These are phyloP conservation scores for Diplodia intermedia DNA, from an alignment of 2,329 filamentous ascomycete species.

Conservation along the genomic window DNA sequence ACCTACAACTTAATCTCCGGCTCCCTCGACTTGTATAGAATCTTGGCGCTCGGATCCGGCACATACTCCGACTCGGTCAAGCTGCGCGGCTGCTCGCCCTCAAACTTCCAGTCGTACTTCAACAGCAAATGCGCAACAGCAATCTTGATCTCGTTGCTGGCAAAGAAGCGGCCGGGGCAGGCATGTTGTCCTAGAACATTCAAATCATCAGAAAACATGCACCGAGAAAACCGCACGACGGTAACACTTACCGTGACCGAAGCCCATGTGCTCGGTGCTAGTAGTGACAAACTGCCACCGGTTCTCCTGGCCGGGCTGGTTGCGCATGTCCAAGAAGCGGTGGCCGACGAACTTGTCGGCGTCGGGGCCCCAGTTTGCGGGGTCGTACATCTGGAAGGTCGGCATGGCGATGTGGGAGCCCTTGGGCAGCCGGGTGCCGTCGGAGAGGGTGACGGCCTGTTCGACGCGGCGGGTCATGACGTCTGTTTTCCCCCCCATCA, in stretches of 20 bases:
- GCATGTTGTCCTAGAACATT: background rate
- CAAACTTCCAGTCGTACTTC: slow-evolving; percentile 33
- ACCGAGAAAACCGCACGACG: no score
- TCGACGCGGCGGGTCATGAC: slow-evolving; percentile 30
- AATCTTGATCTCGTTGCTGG: slow-evolving; percentile 34
- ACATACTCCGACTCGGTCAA: slow-evolving; percentile 10
- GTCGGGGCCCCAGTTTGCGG: slow-evolving; percentile 14
- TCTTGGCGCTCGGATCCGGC: background rate
- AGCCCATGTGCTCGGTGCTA: slow-evolving; percentile 35
- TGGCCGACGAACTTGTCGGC: slow-evolving; percentile 34
- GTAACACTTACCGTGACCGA: slow-evolving; percentile 33
- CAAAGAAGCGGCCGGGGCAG: slow-evolving; percentile 35
- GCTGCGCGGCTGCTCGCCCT: background rate
- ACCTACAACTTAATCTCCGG: background rate
- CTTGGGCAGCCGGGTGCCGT: slow-evolving; percentile 40
- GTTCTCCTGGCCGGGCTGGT: slow-evolving; percentile 30
- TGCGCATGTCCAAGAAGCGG: slow-evolving; percentile 34
- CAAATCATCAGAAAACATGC: no score
- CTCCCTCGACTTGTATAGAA: slow-evolving; percentile 1
- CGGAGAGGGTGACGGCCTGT: slow-evolving; percentile 39
- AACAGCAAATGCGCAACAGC: slow-evolving; percentile 32
- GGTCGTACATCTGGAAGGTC: slow-evolving; percentile 10
- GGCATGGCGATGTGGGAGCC: slow-evolving; percentile 32
- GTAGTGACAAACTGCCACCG: slow-evolving; percentile 33
- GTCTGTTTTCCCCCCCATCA: background rate